Evolutionary conservation across 2,329 filamentous ascomycete species (phyloP).

Genomic region (Fusarium avenaceum): DNA sequence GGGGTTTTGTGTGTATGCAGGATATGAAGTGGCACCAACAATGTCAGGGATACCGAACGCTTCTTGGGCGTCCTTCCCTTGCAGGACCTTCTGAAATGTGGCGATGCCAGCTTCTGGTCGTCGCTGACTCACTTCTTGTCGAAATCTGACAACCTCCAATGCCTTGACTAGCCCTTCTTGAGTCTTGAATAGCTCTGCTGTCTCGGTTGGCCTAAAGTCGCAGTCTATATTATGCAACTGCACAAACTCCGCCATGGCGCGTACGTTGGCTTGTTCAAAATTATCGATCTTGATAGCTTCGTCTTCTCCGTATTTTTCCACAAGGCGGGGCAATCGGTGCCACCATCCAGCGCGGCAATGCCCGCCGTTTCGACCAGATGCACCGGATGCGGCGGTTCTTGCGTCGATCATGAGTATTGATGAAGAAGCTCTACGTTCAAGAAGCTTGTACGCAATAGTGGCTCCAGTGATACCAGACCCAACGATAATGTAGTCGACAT

Average conservation of each 20-base stretch:
- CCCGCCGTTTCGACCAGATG: constrained; percentile 3
- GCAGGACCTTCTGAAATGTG: background rate
- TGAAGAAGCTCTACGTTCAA: background rate
- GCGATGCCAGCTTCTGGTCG: background rate
- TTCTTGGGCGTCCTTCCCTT: background rate
- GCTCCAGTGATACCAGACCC: background rate
- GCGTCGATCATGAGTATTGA: constrained; percentile 4
- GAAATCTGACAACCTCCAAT: background rate
- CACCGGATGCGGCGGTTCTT: background rate
- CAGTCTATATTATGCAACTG: background rate
- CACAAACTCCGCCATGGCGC: background rate
- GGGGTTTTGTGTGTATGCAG: constrained; percentile 1
- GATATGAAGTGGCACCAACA: background rate
- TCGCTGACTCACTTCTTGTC: background rate
- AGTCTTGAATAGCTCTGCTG: background rate
- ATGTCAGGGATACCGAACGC: background rate
- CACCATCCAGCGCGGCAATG: constrained; percentile 4
- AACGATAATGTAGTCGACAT: background rate
- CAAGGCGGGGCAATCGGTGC: background rate
- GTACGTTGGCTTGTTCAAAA: background rate
- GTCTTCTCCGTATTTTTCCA: constrained; percentile 1
- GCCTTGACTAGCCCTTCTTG: background rate
- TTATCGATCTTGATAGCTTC: constrained; percentile 5
- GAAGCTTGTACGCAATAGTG: background rate
- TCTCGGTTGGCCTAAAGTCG: background rate